Evolutionary conservation across 352 stramenopile genomes (phyloP).

Genomic region (Globisporangium sylvaticum): DNA sequence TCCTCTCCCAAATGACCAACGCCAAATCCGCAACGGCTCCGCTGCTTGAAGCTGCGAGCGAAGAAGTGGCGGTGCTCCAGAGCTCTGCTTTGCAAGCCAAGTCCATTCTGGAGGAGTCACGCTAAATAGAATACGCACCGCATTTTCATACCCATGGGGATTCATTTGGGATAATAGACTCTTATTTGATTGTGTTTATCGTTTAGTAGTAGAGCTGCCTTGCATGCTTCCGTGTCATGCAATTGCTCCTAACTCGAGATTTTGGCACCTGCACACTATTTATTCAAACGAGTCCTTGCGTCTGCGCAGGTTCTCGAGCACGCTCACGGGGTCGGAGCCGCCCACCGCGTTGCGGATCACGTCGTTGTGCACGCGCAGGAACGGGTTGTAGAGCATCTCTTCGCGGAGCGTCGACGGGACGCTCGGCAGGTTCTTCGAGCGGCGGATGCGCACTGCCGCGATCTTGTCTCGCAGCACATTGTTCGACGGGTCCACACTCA

Average conservation of each 20-base stretch:
- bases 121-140: not conserved
- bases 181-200: constrained; percentile 2
- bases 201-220: not conserved
- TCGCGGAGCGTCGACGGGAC: constrained; percentile 88
- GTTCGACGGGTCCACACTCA: constrained; percentile 92
- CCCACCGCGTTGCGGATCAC: constrained; percentile 80
- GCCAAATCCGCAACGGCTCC: constrained; percentile 10
- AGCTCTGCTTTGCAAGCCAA: constrained; percentile 4
- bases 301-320: constrained; percentile 73
- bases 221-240: not conserved
- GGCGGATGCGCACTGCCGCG: constrained; percentile 66
- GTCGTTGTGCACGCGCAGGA: constrained; percentile 81
- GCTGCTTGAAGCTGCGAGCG: not conserved
- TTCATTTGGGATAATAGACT: constrained; percentile 5
- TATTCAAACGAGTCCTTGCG: constrained; percentile 78
- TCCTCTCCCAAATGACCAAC: constrained; percentile 44
- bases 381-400: constrained; percentile 87
- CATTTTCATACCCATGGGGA: not conserved
- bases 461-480: constrained; percentile 82
- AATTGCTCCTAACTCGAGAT: not conserved
- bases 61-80: not conserved
- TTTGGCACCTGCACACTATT: no score
- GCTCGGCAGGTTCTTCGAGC: constrained; percentile 86
- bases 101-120: constrained; percentile 5
- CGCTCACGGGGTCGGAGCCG: constrained; percentile 69